A percentile compares a stretch with the other conserved stretches of the same genome.
These are phyloP conservation scores for Medicago ruthenica DNA, from an alignment of 306 rosid genomes.

Conservation along the genomic window DNA sequence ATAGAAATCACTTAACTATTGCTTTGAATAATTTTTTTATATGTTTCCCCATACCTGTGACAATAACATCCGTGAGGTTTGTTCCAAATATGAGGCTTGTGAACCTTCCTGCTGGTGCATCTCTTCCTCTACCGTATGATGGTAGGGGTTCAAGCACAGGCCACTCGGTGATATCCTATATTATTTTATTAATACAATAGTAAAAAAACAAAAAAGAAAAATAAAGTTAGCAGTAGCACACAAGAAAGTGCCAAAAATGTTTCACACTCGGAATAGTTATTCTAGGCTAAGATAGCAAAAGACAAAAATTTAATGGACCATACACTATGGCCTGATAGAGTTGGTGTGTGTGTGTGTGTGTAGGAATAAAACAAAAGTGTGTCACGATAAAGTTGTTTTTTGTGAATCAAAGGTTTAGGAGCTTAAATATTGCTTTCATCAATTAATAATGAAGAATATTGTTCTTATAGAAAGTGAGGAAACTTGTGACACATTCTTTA, in stretches of 20 bases:
- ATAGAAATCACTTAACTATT: not conserved
- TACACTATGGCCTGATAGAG: slow-evolving; percentile 29
- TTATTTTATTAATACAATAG: slow-evolving; percentile 31
- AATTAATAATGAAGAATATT: slow-evolving; percentile 18
- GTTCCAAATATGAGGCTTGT: slow-evolving; percentile 73
- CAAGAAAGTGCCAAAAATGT: slow-evolving; percentile 31
- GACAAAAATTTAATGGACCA: slow-evolving; percentile 43
- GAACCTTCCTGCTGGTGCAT: slow-evolving; percentile 71
- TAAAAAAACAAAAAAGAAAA: not conserved
- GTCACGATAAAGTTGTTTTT: slow-evolving; percentile 15
- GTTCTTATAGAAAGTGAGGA: slow-evolving; percentile 10
- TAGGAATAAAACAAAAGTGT: slow-evolving; percentile 34
- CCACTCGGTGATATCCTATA: slow-evolving; percentile 78
- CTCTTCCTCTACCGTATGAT: slow-evolving; percentile 87
- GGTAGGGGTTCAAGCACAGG: slow-evolving; percentile 66
- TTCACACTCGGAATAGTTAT: slow-evolving; percentile 15
- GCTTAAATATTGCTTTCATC: slow-evolving; percentile 11
- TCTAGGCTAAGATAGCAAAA: not conserved
- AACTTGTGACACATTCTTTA: slow-evolving; percentile 43
- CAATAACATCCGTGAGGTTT: slow-evolving; percentile 78
- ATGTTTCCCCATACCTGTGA: slow-evolving; percentile 58
- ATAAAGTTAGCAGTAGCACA: slow-evolving; percentile 30
- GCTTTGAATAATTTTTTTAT: not conserved
- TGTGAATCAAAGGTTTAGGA: slow-evolving; percentile 14
- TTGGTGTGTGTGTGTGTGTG: slow-evolving; percentile 34